These are phyloP conservation scores for Aspergillus homomorphus DNA, from an alignment of 495 filamentous ascomycete species.

Conservation along the genomic window DNA sequence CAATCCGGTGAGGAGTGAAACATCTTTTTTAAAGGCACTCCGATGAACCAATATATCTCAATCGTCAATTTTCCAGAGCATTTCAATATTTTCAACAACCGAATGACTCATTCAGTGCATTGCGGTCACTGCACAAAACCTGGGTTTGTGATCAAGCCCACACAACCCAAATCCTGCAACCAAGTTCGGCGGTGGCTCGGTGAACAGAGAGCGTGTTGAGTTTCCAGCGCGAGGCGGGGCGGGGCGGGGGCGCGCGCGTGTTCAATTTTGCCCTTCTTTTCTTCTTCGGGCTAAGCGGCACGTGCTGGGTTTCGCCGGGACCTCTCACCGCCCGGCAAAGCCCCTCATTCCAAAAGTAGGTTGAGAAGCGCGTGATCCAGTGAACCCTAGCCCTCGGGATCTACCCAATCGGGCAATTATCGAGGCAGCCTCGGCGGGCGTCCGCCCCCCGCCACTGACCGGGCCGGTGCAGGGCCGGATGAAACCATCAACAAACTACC, in stretches of 20 bases:
- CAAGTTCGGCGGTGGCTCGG: neutral
- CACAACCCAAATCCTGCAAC: neutral
- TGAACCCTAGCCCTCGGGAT: neutral
- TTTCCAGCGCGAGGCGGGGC: neutral
- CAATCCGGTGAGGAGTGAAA: neutral
- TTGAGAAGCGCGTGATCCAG: neutral
- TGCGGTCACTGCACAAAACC: too few relatives aligned
- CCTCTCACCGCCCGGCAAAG: neutral
- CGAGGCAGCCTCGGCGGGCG: neutral
- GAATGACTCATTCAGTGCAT: too few relatives aligned
- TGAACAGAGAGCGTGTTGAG: neutral
- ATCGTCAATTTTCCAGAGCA: too few relatives aligned
- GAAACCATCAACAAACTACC: neutral
- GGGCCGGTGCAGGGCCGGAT: neutral
- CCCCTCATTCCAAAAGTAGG: neutral
- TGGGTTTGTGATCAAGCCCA: neutral
- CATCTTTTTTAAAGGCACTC: too few relatives aligned
- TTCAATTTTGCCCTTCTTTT: neutral
- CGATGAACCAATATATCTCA: neutral
- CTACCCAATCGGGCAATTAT: neutral
- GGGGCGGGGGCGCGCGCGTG: too few relatives aligned
- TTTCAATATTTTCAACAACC: too few relatives aligned
- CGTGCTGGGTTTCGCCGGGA: neutral
- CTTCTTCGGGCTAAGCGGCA: neutral
- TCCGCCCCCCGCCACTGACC: neutral